Evolutionary conservation across 2,329 filamentous ascomycete genomes (phyloP), one percentile per base, ranked within the genome.

Genomic region (Fusarium temperatum): DNA sequence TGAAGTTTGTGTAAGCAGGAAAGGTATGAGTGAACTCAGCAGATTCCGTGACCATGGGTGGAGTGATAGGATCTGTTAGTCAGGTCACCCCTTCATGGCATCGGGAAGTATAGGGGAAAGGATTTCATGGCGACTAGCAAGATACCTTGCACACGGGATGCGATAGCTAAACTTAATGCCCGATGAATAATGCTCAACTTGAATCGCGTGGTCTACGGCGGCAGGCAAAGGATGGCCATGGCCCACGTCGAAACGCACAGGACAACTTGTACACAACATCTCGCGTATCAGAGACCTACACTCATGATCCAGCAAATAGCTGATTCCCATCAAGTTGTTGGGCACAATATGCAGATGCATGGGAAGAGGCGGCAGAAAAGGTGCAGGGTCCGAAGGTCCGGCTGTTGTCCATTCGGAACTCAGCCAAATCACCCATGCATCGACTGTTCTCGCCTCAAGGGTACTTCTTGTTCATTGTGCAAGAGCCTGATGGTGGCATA

Each of bases 21-120:
- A 50, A 58, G 36, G 58, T 42, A 59, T 65, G 55, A 63, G 64
- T 65, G 58, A 59, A 62, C 32, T 28, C 42, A 50, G 55, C 30
- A 15, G 57, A 67, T 77, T 69, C 72, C 70, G 53, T 74, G 68
- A 75, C 64, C 41, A 42, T 38, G 57, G 26, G 73, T 75, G 71
- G 70, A 60, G 70, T 70, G 75, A 74, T 66, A n/a, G 44, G 39
- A 57, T 55, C 56, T 57, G 56, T 55, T 26, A 68, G 72, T 77
- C 75, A 77, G 64, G 44, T 68, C 67, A 76, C 63, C 32, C 41
- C 32, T 64, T 55, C 28, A n/a, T 32, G 22, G 38, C 24, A 38
- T 51, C 32, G 58, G 65, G 50, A 36, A 63, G 42, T 56, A 39
- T 38, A 68, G 60, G 41, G n/a, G 18, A 32, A 15, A 15, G 30